Percentiles rank a stretch among this genome's conserved stretches.
Conservation (phyloP, 2,329 filamentous ascomycete species). For the Fusarium verrucosum region DNA sequence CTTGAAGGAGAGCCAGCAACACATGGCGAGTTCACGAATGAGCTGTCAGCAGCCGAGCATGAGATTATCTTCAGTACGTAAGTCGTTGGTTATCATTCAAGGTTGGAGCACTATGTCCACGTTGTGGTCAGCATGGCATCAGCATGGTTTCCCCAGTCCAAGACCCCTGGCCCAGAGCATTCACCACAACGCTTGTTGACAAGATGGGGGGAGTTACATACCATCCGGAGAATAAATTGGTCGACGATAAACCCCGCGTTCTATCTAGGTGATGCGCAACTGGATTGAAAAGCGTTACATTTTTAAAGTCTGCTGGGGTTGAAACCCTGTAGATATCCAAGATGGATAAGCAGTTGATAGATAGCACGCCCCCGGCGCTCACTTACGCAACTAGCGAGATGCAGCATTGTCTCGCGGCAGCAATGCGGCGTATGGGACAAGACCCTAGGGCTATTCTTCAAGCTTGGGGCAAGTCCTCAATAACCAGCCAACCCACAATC, state of each 20-base stretch:
- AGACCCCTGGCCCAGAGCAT: conserved; percentile 25
- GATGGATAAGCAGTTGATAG: not conserved
- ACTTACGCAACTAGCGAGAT: not conserved
- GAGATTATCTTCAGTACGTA: not conserved
- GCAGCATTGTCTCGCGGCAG: not conserved
- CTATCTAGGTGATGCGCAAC: conserved; percentile 8
- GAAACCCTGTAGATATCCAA: not conserved
- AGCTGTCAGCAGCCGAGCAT: not conserved
- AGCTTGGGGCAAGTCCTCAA: conserved; percentile 12
- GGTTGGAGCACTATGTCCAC: conserved; percentile 14
- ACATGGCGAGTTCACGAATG: not conserved
- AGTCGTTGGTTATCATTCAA: not conserved
- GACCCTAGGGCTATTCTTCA: not conserved
- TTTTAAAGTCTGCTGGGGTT: not conserved
- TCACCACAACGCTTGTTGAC: conserved; percentile 11
- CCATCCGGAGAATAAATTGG: not conserved
- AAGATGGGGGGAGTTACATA: no score
- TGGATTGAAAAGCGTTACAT: not conserved
- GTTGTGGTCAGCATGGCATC: conserved; percentile 14
- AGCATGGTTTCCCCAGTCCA: conserved; percentile 36
- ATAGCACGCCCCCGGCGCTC: not conserved
- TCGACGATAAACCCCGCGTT: conserved; percentile 23
- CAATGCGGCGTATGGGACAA: not conserved
- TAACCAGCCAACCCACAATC: not conserved
- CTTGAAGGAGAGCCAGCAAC: not conserved